Base-by-base conservation (phyloP, 75 land plant species). In the Isoetes taiwanensis region DNA sequence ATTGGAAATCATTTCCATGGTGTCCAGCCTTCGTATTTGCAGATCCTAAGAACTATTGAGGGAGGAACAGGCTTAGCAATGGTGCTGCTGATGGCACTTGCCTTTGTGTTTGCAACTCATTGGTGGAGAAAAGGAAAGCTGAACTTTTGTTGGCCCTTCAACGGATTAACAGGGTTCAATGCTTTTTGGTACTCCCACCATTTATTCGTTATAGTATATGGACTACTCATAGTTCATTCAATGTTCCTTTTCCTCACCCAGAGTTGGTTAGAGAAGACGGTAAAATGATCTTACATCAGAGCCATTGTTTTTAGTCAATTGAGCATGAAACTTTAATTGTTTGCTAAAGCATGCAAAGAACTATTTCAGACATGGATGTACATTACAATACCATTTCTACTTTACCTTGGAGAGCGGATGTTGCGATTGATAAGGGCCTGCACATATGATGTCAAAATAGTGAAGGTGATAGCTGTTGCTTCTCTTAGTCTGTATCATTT, bases 211-310 rank as follows among this genome's bases (percentile, higher is more conserved):
- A 34, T 71, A 41, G 74, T 71, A 29, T 71, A 71, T 54, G 52
- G 29, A 10, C 58, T 67, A 23, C 41, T 68, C 52, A 53, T 71
- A 28, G 33, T 71, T 53, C 74, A 71, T 53, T 70, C 71, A 29
- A 31, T 12, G 35, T 27, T 28, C 39, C 42, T 73, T 29, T 73
- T 59, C 52, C 61, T 73, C 28, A 31, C 57, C 32, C 55, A 73
- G 30, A 25, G 52, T 25, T 73, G 76, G 76, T 71, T 63, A 56
- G 54, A 70, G 62, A 73, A 71, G 32, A 67, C 76, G 75, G 75
- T 66, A 14, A 62, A 34, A n/a, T 28, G 27, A 20, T 3, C 9
- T 6, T 14, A 2, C 16, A 14, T 19, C 27, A 14, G 8, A 16
- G 27, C 1, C 28, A 52, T 25, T 24, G n/a, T n/a, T n/a, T 20